These are phyloP conservation scores for Umbellularia californica DNA, from an alignment of 164 flowering plant species.

Conservation along the genomic window DNA sequence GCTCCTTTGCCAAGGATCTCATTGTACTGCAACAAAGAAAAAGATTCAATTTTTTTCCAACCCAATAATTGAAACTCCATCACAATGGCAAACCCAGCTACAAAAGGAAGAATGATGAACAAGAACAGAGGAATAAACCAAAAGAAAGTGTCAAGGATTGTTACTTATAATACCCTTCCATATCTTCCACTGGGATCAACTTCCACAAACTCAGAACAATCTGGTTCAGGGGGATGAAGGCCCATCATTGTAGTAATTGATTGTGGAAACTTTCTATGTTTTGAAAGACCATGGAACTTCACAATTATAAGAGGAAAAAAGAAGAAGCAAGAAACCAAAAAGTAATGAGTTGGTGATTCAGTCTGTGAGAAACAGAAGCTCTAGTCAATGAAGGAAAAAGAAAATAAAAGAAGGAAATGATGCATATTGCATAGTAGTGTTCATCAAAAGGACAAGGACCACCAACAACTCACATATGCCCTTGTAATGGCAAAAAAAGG, in stretches of 20 bases:
- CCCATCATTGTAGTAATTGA: conserved; percentile 35
- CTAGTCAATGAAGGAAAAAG: too few species aligned
- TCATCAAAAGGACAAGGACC: too few species aligned
- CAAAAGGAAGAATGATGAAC: background rate
- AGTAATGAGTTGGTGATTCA: too few species aligned
- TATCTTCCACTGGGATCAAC: conserved; percentile 99
- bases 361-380: too few species aligned
- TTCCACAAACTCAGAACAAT: conserved; percentile 63
- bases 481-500: too few species aligned
- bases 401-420: too few species aligned
- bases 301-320: too few species aligned
- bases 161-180: conserved; percentile 59
- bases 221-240: conserved; percentile 30
- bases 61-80: conserved; percentile 4
- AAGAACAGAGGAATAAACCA: background rate
- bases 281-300: too few species aligned
- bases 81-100: background rate
- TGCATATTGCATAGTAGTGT: too few species aligned
- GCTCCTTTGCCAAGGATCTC: conserved; percentile 94
- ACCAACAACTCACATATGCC: too few species aligned
- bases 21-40: conserved; percentile 58
- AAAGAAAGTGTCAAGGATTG: background rate
- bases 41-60: background rate
- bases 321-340: too few species aligned
- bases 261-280: too few species aligned